Evolutionary conservation across 768 basidiomycete genomes (phyloP), one percentile per base, ranked within the genome.

Genomic region (Termitomyces sp.): DNA sequence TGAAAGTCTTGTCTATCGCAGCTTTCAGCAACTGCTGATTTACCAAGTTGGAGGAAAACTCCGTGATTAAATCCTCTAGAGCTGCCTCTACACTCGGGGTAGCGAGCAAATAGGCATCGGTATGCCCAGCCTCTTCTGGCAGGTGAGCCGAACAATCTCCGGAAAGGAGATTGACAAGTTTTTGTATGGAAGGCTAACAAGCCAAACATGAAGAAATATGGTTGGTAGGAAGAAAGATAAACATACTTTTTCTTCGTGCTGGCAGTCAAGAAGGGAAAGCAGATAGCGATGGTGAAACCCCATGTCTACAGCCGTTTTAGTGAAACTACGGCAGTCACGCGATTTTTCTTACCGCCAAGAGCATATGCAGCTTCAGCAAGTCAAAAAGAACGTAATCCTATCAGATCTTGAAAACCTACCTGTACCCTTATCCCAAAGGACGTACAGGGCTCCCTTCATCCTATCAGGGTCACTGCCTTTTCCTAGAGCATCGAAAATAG

Each of bases 371-470:
- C 88, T 85, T 54, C 23, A 32, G 45, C 27, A 47, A 19, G 19
- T 63, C 48, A 66, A 53, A 14, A 59, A 23, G 32, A 11, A 35
- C 23, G 42, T 54, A 34, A 52, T 39, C 41, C 7, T 46, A 45
- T 57, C 3, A 54, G 35, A 48, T 50, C 25, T 4, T 51, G 12
- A 2, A 21, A 61, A 51, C 81, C 43, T 59, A 88, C 88, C 79
- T 53, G 78, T 85, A 30, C 81, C 85, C 69, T 88, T 89, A 63
- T 86, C 85, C 73, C 84, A 84, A 10, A 91, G 70, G 19, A 90
- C 77, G 67, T 94, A 94, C 40, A 96, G 74, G 17, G 92, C 93
- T 8, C 96, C 96, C 73, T 98, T 98, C 85, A 97, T 95, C 25
- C 88, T 80, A 70, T 98, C 94, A 10, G 93, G 89, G 65, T 95